Evolutionary conservation across 208 protist genomes (phyloP).

Genomic region (Acanthamoeba healyi): DNA sequence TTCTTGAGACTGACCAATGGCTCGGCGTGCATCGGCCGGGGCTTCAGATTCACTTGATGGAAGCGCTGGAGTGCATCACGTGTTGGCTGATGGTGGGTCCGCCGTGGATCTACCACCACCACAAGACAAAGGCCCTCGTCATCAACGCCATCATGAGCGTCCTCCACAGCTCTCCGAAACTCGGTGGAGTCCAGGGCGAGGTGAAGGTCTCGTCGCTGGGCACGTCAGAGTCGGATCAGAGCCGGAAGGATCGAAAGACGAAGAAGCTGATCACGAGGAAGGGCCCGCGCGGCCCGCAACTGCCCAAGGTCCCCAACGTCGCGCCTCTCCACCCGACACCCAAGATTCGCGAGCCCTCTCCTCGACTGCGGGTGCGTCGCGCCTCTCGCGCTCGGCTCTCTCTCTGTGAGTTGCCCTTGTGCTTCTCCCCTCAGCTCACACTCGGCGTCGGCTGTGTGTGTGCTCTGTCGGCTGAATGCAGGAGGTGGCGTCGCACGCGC

Average conservation of each 20-base stretch:
- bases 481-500: constrained; percentile 5
- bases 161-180: background rate
- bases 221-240: background rate
- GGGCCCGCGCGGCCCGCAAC: background rate
- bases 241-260: background rate
- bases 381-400: too few species aligned
- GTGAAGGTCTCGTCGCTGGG: background rate
- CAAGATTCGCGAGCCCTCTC: constrained; percentile 4
- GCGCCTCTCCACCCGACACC: background rate
- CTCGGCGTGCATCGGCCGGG: too few species aligned
- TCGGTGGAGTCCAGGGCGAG: background rate
- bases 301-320: background rate
- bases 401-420: too few species aligned
- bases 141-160: constrained; percentile 38
- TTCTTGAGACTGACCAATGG: too few species aligned
- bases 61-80: constrained; percentile 20
- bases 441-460: too few species aligned
- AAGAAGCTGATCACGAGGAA: background rate
- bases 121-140: background rate
- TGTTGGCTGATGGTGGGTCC: constrained; percentile 27
- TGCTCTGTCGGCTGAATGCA: too few species aligned
- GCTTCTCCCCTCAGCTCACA: background rate
- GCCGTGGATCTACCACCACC: constrained; percentile 18
- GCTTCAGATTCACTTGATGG: constrained; percentile 40
- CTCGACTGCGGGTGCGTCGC: background rate